Base-by-base conservation (phyloP, 2,329 filamentous ascomycete genomes). In the Cephalotrichum gorgonifer region DNA sequence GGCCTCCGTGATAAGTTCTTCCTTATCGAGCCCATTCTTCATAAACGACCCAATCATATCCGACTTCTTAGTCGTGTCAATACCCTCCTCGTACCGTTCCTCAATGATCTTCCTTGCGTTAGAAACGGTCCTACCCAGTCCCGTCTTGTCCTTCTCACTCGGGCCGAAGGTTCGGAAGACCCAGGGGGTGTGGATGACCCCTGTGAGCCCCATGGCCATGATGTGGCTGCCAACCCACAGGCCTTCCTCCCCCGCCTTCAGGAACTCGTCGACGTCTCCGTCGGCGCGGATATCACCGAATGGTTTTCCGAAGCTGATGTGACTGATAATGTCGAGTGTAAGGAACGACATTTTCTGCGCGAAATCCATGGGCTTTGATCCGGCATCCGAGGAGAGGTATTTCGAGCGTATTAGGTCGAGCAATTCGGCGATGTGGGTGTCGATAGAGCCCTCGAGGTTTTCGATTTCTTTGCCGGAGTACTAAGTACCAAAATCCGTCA, bases 401-500 rank as follows among this genome's bases (percentile, higher is more conserved):
- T 65, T 66, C 20, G 51, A 53, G 27, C 64, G 61, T 43, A 76
- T 64, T 1, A 78, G 62, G 1, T 59, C 45, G 22, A 77, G 53
- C 1, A 78, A 60, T 2, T 72, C 64, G 20, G 61, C 50, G 6
- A 79, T 63, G 39, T 72, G 69, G 15, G 62, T 56, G 50, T 79
- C 73, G 25, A 80, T 70, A 25, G 68, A 66, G 12, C 60, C 53
- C 53, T 79, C 75, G 1, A 78, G 58, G 6, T 61, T 59, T 3
- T 68, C 63, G 17, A 75, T 74, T 33, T 78, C 76, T 52, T 74
- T 74, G 6, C 74, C 74, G 4, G 71, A 67, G 54, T 77, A 77
- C 54, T 56, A n/a, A 4, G 7, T 9, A 31, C 6, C n/a, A n/a
- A 20, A 17, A 9, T 38, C 2, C n/a, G 3, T n/a, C 14, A 27